Evolutionary conservation across 352 stramenopile species (phyloP), one percentile per base, ranked within the genome.

Genomic region (Globisporangium echinulatum): DNA sequence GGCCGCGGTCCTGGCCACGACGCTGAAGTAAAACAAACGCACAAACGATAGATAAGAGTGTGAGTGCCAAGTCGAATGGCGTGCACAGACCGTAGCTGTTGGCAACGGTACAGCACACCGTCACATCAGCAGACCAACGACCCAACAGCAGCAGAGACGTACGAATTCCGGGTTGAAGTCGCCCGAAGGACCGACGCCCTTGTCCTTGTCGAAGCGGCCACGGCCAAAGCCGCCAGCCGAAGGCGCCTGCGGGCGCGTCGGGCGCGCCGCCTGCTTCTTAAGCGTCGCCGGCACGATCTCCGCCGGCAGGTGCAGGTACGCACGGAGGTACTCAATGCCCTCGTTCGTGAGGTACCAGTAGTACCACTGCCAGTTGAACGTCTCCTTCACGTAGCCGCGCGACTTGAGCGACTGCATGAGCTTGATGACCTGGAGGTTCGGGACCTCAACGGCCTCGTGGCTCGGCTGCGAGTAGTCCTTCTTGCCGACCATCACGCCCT

Each of bases 341-440:
- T 98, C 96, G 70, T 97, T 95, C 51, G 96, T 99, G 54, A 99
- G 86, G 88, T 99, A 99, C 85, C 95, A 99, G 94, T 99, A 99
- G 79, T 97, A 98, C 85, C 97, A 98, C 82, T 99, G 97, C 97
- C 97, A 99, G 75, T 96, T 98, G 90, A 99, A 99, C 59, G 97
- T 99, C 79, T 99, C 88, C 66, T 96, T 97, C 58, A 99, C 87
- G 80, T 97, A 99, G 68, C 93, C 96, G 64, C 93, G 92, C 62
- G 91, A 98, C 76, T 97, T 96, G 64, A 99, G 90, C 66, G 94
- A 99, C 79, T 98, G 98, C 82, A 99, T 97, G 66, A 98, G 82
- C 79, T 97, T 97, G 69, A 98, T 95, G 62, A 98, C 97, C 77
- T 99, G 94, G 63, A 99, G 90, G 88, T 99, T 99, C 56, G 92